These are phyloP conservation scores for Suhomyces prunicola DNA, from an alignment of 805 yeast genomes.

Conservation along the genomic window DNA sequence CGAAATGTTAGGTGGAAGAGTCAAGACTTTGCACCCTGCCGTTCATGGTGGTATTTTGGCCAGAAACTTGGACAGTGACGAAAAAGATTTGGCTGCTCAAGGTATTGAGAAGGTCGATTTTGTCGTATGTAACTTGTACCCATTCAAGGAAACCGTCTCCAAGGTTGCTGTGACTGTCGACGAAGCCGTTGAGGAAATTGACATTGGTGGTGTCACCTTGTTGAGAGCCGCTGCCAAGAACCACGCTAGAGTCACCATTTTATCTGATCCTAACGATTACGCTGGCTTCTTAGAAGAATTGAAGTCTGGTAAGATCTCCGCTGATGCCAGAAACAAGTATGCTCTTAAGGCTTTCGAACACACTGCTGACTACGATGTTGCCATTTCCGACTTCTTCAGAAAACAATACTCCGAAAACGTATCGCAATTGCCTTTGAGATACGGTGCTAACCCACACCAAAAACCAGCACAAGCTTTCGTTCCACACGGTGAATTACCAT, in stretches of 20 bases:
- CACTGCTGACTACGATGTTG: constrained; percentile 95
- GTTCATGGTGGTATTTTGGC: constrained; percentile 98
- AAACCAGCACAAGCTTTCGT: constrained; percentile 98
- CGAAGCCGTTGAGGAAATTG: constrained; percentile 98
- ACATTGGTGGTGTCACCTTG: constrained; percentile 94
- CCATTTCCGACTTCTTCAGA: constrained; percentile 95
- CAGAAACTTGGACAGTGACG: constrained; percentile 87
- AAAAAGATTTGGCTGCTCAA: constrained; percentile 81
- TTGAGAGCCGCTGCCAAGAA: constrained; percentile 98
- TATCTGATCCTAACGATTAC: constrained; percentile 94
- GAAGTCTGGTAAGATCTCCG: constrained; percentile 66
- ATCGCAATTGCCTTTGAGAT: constrained; percentile 90
- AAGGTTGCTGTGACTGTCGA: constrained; percentile 92
- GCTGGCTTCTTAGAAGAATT: constrained; percentile 82
- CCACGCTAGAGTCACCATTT: constrained; percentile 92
- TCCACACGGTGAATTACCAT: constrained; percentile 82
- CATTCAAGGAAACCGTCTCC: constrained; percentile 95
- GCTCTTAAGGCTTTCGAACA: constrained; percentile 98
- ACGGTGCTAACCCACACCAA: constrained; percentile 99
- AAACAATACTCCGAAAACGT: constrained; percentile 90
- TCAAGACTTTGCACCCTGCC: constrained; percentile 97
- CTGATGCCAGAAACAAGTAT: constrained; percentile 70
- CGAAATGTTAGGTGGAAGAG: constrained; percentile 98
- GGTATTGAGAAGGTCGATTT: constrained; percentile 94
- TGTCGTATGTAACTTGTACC: constrained; percentile 96